phyloP scores from a whole-genome alignment of 2,329 filamentous ascomycete species.

The Alternaria consortialis region DNA sequence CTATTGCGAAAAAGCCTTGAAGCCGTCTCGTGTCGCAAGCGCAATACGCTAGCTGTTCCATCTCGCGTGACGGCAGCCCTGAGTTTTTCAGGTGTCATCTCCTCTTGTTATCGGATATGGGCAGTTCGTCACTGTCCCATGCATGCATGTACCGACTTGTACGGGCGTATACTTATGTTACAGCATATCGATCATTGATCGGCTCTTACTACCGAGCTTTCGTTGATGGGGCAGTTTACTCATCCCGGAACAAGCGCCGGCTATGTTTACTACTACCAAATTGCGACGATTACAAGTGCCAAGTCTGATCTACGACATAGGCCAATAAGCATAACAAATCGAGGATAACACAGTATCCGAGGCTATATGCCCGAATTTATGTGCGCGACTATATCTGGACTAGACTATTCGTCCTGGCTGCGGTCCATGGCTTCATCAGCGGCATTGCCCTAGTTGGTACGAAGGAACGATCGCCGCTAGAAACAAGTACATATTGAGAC shows the following conservation, averaged over 20 bases:
- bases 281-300: conserved; percentile 6
- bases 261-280: conserved; percentile 10
- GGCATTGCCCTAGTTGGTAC: background rate
- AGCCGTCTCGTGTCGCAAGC: conserved; percentile 28
- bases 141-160: background rate
- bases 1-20: conserved; percentile 37
- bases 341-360: conserved; percentile 1
- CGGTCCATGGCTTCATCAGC: background rate
- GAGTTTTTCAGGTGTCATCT: background rate
- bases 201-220: background rate
- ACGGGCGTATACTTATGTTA: background rate
- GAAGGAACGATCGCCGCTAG: background rate
- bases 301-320: background rate
- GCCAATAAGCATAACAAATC: conserved; percentile 6
- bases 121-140: background rate
- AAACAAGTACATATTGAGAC: background rate
- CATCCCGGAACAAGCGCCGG: conserved; percentile 1
- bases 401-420: background rate
- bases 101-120: background rate
- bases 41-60: conserved; percentile 24
- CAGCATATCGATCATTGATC: background rate
- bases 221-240: background rate
- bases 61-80: conserved; percentile 1
- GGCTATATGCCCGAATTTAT: conserved; percentile 3
- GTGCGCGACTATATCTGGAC: conserved; percentile 7